Evolutionary conservation across 352 stramenopile species (phyloP).

Genomic region (Phytophthora kernoviae): DNA sequence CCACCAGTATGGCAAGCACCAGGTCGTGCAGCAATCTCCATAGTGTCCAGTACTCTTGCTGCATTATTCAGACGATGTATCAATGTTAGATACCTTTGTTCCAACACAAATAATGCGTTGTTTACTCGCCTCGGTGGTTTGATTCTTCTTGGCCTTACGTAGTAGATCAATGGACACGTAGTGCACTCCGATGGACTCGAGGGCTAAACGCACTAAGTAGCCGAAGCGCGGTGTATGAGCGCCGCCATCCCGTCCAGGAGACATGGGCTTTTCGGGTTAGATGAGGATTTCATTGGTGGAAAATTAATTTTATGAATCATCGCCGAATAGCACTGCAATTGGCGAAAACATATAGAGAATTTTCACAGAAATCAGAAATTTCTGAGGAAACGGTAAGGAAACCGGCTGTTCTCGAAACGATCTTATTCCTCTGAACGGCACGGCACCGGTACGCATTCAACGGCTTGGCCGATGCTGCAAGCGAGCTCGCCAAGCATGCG

Average conservation of each 20-base stretch:
- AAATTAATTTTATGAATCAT: neutral
- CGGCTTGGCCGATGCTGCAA: too few species aligned
- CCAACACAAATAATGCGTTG: too few species aligned
- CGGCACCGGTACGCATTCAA: too few species aligned
- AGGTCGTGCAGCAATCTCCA: constrained; percentile 75
- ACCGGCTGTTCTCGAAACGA: too few species aligned
- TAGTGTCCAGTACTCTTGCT: constrained; percentile 52
- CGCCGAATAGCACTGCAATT: too few species aligned
- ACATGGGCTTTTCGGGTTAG: neutral
- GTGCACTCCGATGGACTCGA: constrained; percentile 52
- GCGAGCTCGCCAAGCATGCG: too few species aligned
- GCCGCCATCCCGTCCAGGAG: too few species aligned
- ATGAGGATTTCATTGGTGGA: neutral
- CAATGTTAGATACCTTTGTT: constrained; percentile 3
- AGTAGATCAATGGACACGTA: constrained; percentile 63
- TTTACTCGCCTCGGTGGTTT: constrained; percentile 21
- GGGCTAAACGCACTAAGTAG: constrained; percentile 40
- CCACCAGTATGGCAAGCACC: constrained; percentile 58
- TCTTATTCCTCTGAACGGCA: too few species aligned
- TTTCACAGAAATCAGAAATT: too few species aligned
- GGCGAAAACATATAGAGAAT: too few species aligned
- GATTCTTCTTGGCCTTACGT: constrained; percentile 66
- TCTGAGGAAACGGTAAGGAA: too few species aligned
- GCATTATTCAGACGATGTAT: neutral
- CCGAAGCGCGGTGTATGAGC: constrained; percentile 40